phyloP scores from a whole-genome alignment of 2,329 filamentous ascomycete genomes.

The Apiospora hydei region DNA sequence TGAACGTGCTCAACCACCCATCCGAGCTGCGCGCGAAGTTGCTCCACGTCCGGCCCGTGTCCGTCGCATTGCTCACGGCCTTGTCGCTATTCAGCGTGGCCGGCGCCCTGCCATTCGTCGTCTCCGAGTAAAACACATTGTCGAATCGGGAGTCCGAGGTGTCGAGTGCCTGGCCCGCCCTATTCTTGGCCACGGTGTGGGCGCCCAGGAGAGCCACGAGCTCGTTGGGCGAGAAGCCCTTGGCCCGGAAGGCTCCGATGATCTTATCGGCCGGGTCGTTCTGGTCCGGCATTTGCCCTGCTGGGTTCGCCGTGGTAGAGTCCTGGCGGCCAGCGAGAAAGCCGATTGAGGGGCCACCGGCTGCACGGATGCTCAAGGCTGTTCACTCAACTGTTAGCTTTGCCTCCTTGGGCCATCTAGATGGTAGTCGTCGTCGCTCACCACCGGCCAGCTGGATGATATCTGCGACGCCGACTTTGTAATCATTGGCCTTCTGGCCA shows the following conservation, averaged over 20 bases:
- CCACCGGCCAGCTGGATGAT: conserved; percentile 41
- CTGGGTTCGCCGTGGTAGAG: conserved; percentile 32
- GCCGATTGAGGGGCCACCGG: conserved; percentile 33
- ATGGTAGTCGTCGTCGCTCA: conserved; percentile 26
- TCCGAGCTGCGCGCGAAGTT: conserved; percentile 33
- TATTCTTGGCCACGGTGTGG: conserved; percentile 52
- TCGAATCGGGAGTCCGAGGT: conserved; percentile 59
- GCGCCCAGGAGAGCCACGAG: conserved; percentile 63
- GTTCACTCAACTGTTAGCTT: not conserved
- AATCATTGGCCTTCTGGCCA: conserved; percentile 34
- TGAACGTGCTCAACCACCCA: conserved; percentile 37
- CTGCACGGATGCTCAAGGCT: conserved; percentile 38
- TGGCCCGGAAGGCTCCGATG: conserved; percentile 55
- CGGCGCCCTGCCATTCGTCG: conserved; percentile 36
- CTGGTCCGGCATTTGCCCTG: conserved; percentile 32
- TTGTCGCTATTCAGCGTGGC: conserved; percentile 37
- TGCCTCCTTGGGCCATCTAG: not conserved
- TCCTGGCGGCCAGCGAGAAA: conserved; percentile 39
- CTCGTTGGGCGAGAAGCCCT: conserved; percentile 57
- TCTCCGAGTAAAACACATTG: conserved; percentile 55
- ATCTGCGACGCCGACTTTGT: conserved; percentile 38
- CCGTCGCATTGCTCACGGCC: conserved; percentile 35
- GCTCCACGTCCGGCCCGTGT: conserved; percentile 36
- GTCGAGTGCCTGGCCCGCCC: conserved; percentile 52
- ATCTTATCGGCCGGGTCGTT: conserved; percentile 47